A percentile compares a stretch with the other conserved stretches of the same genome.
Conservation (phyloP, 306 rosid genomes). For the Quercus aquifolioides region DNA sequence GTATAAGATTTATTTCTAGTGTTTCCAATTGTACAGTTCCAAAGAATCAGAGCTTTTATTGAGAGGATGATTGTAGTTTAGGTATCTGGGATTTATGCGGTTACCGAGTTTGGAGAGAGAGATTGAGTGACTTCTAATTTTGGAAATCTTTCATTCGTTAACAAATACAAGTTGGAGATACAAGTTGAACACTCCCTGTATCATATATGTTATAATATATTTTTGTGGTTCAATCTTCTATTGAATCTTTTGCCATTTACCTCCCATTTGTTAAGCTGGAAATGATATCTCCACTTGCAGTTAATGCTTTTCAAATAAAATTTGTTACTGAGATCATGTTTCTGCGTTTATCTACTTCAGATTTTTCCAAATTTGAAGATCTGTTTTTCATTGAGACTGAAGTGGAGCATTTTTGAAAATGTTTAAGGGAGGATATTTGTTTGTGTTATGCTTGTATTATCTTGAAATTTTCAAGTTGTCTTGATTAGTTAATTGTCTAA, state of each 20-base stretch:
- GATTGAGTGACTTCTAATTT: constrained; percentile 50
- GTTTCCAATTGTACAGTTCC: constrained; percentile 60
- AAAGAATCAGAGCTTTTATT: constrained; percentile 31
- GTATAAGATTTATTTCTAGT: constrained; percentile 25
- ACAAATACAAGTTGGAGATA: constrained; percentile 38
- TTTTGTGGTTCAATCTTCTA: constrained; percentile 22
- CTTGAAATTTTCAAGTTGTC: no score
- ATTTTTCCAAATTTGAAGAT: no score
- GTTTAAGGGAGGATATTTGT: no score
- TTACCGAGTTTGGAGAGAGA: constrained; percentile 34
- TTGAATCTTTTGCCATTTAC: neutral
- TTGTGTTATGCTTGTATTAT: no score
- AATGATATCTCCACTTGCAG: no score
- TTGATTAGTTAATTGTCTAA: no score
- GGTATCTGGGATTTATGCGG: constrained; percentile 31
- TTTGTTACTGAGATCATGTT: no score
- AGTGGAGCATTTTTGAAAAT: no score
- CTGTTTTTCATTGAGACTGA: no score
- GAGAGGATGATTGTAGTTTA: constrained; percentile 42
- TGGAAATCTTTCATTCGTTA: constrained; percentile 54
- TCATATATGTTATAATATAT: constrained; percentile 39
- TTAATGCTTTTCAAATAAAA: no score
- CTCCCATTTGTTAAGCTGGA: neutral
- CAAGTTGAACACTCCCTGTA: constrained; percentile 32
- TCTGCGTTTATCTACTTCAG: no score